These are phyloP conservation scores for Cordyceps javanica DNA, from an alignment of 2,329 filamentous ascomycete genomes.

Conservation along the genomic window DNA sequence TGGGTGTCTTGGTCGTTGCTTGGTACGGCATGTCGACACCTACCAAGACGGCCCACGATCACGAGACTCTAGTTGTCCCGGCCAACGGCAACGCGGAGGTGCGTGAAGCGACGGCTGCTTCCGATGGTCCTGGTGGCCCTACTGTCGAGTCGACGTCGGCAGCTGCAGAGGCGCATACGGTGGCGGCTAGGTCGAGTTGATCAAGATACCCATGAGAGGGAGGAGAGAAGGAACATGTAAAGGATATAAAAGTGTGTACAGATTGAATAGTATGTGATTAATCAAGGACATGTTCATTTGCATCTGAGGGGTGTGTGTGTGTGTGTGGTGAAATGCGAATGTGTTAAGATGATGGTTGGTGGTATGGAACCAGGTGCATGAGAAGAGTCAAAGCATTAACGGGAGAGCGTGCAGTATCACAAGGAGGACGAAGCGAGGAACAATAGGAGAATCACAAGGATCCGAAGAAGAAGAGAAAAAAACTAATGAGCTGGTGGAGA, in stretches of 20 bases:
- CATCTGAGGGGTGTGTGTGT: not conserved
- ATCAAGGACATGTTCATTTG: not conserved
- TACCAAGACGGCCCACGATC: not conserved
- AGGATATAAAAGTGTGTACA: not conserved
- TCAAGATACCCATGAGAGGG: not conserved
- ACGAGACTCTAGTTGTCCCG: not conserved
- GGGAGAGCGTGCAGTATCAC: too few species aligned
- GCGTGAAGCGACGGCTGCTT: not conserved
- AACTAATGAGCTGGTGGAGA: not conserved
- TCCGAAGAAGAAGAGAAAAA: not conserved
- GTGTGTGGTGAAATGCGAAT: not conserved
- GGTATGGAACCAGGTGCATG: not conserved
- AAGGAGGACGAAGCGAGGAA: too few species aligned
- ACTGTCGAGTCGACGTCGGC: not conserved
- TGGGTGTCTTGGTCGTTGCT: slow-evolving; percentile 61
- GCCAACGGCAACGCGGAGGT: not conserved
- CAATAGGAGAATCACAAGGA: too few species aligned
- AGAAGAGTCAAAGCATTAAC: not conserved
- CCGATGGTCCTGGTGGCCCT: not conserved
- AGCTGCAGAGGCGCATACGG: not conserved
- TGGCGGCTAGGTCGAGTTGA: slow-evolving; percentile 3
- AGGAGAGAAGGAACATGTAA: not conserved
- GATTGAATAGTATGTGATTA: not conserved
- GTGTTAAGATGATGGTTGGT: not conserved
- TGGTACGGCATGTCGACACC: slow-evolving; percentile 52